phyloP scores from a whole-genome alignment of 1,139 yeast species.

The Lodderomyces beijingensis region DNA sequence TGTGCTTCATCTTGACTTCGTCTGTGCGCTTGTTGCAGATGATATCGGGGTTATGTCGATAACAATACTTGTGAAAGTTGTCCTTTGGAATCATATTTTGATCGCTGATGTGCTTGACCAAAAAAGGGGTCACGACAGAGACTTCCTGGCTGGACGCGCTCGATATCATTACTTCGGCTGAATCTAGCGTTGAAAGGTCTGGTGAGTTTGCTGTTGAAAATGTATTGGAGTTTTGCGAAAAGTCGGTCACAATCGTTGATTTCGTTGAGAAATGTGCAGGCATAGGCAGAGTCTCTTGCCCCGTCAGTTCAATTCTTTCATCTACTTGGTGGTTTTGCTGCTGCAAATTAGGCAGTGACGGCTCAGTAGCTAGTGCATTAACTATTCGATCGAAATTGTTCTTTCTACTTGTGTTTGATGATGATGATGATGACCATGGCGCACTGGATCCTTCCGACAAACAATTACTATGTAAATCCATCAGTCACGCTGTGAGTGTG shows the following conservation, averaged over 20 bases:
- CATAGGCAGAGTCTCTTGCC: slow-evolving; percentile 3
- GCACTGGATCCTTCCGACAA: too few species aligned
- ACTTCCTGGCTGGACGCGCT: slow-evolving; percentile 11
- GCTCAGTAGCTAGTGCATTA: too few species aligned
- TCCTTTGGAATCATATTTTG: slow-evolving; percentile 42
- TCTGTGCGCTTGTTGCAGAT: slow-evolving; percentile 70
- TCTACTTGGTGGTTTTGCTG: too few species aligned
- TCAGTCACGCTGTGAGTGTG: too few species aligned
- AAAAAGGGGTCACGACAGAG: slow-evolving; percentile 43
- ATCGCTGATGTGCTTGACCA: slow-evolving; percentile 42
- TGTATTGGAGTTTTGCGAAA: too few species aligned
- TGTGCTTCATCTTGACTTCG: slow-evolving; percentile 56
- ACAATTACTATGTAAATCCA: too few species aligned
- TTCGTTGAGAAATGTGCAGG: slow-evolving; percentile 4
- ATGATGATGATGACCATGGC: too few species aligned
- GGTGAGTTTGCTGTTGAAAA: slow-evolving; percentile 1
- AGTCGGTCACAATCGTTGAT: slow-evolving; percentile 6
- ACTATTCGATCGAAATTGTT: too few species aligned
- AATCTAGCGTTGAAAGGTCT: not conserved
- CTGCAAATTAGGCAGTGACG: too few species aligned
- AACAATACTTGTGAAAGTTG: slow-evolving; percentile 67
- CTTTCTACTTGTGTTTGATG: too few species aligned
- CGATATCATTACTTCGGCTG: too few species aligned
- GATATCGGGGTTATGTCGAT: slow-evolving; percentile 86
- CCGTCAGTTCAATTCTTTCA: not conserved